A percentile compares a stretch with the other conserved stretches of the same genome.
Evolutionary conservation across 1,284 basidiomycete species (phyloP).

Genomic region (Malassezia brasiliensis): DNA sequence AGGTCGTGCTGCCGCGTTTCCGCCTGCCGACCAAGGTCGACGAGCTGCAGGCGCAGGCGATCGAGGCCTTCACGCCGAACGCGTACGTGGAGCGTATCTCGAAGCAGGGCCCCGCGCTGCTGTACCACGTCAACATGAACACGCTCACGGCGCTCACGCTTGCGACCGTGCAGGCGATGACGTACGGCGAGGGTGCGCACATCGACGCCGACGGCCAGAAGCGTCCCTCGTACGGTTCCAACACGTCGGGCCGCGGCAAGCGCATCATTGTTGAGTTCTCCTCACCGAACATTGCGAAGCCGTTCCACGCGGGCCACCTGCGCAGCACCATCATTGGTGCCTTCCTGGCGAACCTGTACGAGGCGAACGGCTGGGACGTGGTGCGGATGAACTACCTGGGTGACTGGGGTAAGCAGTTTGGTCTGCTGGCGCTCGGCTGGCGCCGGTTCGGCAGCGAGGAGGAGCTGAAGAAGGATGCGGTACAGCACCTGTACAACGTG

Average conservation of each 20-base stretch:
- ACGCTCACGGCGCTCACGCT: conserved; percentile 69
- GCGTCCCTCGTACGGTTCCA: conserved; percentile 40
- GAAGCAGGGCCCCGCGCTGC: conserved; percentile 37
- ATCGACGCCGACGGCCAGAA: conserved; percentile 26
- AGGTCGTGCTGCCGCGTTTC: conserved; percentile 82
- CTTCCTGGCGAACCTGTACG: conserved; percentile 83
- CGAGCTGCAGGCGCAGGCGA: conserved; percentile 65
- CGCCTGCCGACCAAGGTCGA: conserved; percentile 73
- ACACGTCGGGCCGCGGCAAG: conserved; percentile 39
- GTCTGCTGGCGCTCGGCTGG: conserved; percentile 79
- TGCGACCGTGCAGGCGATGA: conserved; percentile 67
- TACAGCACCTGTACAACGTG: conserved; percentile 86
- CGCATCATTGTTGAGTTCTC: conserved; percentile 65
- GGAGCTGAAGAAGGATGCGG: conserved; percentile 73
- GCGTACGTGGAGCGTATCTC: conserved; percentile 30
- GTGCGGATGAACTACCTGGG: conserved; percentile 75
- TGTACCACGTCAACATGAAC: conserved; percentile 43
- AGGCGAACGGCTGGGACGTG: conserved; percentile 85
- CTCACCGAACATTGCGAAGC: conserved; percentile 95
- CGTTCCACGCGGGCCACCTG: conserved; percentile 94
- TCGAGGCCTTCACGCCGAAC: conserved; percentile 52
- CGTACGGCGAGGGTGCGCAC: conserved; percentile 51
- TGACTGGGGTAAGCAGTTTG: conserved; percentile 53
- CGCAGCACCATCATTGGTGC: conserved; percentile 95
- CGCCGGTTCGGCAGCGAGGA: conserved; percentile 81